Evolutionary conservation across 495 filamentous ascomycete species (phyloP).

Genomic region (Elasticomyces elasticus): DNA sequence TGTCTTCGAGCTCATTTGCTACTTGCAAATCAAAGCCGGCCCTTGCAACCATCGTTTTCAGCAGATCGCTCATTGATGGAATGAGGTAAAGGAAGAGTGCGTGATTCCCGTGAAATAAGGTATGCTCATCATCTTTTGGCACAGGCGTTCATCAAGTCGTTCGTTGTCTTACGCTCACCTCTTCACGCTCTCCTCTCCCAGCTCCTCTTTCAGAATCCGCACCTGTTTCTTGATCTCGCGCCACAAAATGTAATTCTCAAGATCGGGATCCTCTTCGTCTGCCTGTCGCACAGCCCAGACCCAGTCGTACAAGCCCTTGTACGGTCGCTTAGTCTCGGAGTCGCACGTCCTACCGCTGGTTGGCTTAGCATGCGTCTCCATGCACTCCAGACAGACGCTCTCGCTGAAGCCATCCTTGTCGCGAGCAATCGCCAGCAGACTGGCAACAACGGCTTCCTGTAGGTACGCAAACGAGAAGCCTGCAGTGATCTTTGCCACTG

Average conservation of each 20-base stretch:
- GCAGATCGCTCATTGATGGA: too few relatives aligned
- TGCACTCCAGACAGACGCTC: constrained; percentile 22
- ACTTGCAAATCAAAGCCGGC: too few relatives aligned
- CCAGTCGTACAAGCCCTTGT: constrained; percentile 19
- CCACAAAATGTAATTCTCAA: constrained; percentile 34
- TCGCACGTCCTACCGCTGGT: constrained; percentile 4
- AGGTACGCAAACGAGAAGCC: constrained; percentile 35
- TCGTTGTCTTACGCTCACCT: too few relatives aligned
- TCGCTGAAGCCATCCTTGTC: constrained; percentile 10
- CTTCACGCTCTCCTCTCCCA: constrained; percentile 21
- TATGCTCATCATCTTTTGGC: too few relatives aligned
- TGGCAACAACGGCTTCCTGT: constrained; percentile 34
- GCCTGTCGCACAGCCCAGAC: constrained; percentile 11
- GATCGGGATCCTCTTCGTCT: constrained; percentile 21
- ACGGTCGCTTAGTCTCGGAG: neutral
- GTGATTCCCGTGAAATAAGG: too few relatives aligned
- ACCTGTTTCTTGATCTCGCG: constrained; percentile 36
- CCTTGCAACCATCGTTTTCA: too few relatives aligned
- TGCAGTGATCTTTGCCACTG: constrained; percentile 31
- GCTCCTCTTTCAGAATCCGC: constrained; percentile 32
- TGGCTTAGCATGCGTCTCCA: constrained; percentile 12
- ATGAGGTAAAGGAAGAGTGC: too few relatives aligned
- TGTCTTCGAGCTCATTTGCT: too few relatives aligned
- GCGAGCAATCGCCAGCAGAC: constrained; percentile 30
- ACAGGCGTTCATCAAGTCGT: too few relatives aligned